These are phyloP conservation scores for Lepiota venenata DNA, from an alignment of 768 basidiomycete genomes.

Conservation along the genomic window DNA sequence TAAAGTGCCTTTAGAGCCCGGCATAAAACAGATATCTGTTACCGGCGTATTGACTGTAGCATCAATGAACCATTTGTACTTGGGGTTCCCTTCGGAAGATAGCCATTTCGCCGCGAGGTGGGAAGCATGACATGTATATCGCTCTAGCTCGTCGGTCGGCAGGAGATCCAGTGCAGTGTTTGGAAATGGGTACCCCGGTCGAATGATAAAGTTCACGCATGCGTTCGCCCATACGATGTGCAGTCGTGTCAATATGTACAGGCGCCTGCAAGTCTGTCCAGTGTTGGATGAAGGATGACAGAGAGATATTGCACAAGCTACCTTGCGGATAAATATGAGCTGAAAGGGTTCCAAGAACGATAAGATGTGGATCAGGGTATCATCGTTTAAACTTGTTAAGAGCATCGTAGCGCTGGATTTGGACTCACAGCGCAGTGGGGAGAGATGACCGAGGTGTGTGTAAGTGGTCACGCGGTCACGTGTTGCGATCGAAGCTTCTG, in stretches of 20 bases:
- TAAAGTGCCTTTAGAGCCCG: constrained; percentile 38
- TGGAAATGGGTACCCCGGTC: constrained; percentile 50
- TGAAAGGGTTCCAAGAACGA: constrained; percentile 33
- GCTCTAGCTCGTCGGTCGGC: constrained; percentile 41
- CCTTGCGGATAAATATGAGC: constrained; percentile 41
- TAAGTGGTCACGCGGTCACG: too few species aligned
- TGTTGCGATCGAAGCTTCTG: too few species aligned
- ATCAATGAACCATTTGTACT: constrained; percentile 21
- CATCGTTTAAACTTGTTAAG: constrained; percentile 20
- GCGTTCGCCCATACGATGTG: constrained; percentile 58
- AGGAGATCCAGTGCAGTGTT: constrained; percentile 29
- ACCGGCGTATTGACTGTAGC: constrained; percentile 40
- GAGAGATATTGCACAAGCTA: constrained; percentile 16
- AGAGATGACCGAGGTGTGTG: too few species aligned
- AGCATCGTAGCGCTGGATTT: neutral
- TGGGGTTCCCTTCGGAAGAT: constrained; percentile 13
- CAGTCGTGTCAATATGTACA: constrained; percentile 40
- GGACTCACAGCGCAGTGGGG: too few species aligned
- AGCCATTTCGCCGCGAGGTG: constrained; percentile 50
- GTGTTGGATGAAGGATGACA: neutral
- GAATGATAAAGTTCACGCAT: constrained; percentile 39
- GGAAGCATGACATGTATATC: constrained; percentile 39
- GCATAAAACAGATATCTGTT: constrained; percentile 52
- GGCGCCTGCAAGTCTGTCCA: constrained; percentile 48
- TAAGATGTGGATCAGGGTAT: constrained; percentile 28